Evolutionary conservation across 192 early-diverging fungal genomes (phyloP).

Genomic region (Mortierella alpina): DNA sequence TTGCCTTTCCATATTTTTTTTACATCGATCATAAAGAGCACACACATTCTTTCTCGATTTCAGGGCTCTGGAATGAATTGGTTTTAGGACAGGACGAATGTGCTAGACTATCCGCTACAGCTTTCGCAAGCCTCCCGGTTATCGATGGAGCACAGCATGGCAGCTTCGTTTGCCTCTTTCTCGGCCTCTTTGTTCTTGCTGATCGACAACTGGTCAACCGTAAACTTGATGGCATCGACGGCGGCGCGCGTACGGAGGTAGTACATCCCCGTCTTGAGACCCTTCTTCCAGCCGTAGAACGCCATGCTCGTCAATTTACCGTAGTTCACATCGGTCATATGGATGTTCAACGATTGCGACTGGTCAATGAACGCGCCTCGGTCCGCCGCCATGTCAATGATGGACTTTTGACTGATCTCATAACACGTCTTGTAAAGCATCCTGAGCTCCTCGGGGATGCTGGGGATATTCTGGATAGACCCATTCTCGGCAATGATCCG

Average conservation of each 20-base stretch:
- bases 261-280: conserved; percentile 99
- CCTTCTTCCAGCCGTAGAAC: conserved; percentile 98
- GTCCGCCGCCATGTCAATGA: conserved; percentile 98
- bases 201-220: conserved; percentile 85
- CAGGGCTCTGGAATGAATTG: too few relatives aligned
- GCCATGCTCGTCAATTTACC: conserved; percentile 97
- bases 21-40: neutral
- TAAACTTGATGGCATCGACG: conserved; percentile 98
- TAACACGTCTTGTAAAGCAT: conserved; percentile 97
- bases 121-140: conserved; percentile 94
- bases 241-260: conserved; percentile 97
- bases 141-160: conserved; percentile 89
- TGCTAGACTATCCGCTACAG: conserved; percentile 73
- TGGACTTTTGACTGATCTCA: conserved; percentile 88
- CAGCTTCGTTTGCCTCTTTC: conserved; percentile 65
- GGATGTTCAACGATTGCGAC: conserved; percentile 95
- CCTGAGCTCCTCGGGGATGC: conserved; percentile 90
- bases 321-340: conserved; percentile 93
- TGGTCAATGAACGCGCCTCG: conserved; percentile 98
- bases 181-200: conserved; percentile 65
- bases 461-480: conserved; percentile 80
- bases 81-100: too few relatives aligned
- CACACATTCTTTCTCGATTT: too few relatives aligned
- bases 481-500: conserved; percentile 93
- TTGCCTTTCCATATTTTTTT: neutral